A percentile compares a stretch with the other conserved stretches of the same genome.
phyloP scores from a whole-genome alignment of 345 rosid species.

The Eucalyptus curtisii region DNA sequence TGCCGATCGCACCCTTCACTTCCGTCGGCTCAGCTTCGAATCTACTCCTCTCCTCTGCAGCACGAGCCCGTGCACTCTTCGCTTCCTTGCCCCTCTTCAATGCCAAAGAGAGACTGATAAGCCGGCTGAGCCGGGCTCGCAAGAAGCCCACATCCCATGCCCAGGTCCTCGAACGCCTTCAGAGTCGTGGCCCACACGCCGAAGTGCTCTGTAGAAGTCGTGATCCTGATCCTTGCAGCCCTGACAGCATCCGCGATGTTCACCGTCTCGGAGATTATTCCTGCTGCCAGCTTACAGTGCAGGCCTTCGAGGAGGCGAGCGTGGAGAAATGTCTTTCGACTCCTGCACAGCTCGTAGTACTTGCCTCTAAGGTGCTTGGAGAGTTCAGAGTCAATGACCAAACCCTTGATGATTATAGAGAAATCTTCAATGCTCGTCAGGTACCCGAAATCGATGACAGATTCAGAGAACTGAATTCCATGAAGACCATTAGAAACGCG shows the following conservation, averaged over 20 bases:
- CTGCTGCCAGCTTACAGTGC: slow-evolving; percentile 29
- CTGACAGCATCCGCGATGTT: slow-evolving; percentile 33
- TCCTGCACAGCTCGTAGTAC: slow-evolving; percentile 27
- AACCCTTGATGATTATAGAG: slow-evolving; percentile 7
- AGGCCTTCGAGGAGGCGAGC: slow-evolving; percentile 22
- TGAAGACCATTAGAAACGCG: not conserved
- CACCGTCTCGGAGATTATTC: slow-evolving; percentile 32
- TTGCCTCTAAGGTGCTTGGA: slow-evolving; percentile 8
- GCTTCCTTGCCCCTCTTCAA: slow-evolving; percentile 5
- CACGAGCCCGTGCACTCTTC: slow-evolving; percentile 3
- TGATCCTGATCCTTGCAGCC: slow-evolving; percentile 12
- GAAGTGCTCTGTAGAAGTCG: slow-evolving; percentile 16
- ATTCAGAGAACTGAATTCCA: not conserved
- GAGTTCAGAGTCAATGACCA: slow-evolving; percentile 17
- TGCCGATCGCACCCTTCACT: slow-evolving; percentile 5
- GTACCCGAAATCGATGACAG: slow-evolving; percentile 1
- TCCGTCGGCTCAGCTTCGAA: slow-evolving; percentile 12
- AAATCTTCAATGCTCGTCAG: slow-evolving; percentile 13
- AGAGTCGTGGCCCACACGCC: slow-evolving; percentile 29
- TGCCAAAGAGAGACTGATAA: slow-evolving; percentile 11
- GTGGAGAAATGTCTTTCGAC: slow-evolving; percentile 25
- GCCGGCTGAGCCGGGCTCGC: slow-evolving; percentile 11
- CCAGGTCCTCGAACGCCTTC: slow-evolving; percentile 39
- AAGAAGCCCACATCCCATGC: slow-evolving; percentile 35
- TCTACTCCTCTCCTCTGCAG: slow-evolving; percentile 7